Evolutionary conservation across 345 rosid genomes (phyloP).

Genomic region (Salix udensis): DNA sequence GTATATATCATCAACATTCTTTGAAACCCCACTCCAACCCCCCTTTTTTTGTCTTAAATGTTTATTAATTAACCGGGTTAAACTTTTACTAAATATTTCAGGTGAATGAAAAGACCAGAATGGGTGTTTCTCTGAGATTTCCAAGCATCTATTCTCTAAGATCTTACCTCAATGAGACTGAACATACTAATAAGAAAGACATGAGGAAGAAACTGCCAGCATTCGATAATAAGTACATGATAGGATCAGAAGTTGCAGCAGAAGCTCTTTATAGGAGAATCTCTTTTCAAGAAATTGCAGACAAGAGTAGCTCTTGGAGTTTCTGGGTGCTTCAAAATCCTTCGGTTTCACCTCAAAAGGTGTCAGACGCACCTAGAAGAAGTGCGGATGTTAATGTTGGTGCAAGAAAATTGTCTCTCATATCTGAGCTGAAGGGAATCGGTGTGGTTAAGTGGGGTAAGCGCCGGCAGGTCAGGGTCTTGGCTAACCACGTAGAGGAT

Average conservation of each 20-base stretch:
- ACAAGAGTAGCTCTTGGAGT: constrained; percentile 38
- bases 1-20: constrained; percentile 29
- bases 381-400: constrained; percentile 15
- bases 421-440: constrained; percentile 43
- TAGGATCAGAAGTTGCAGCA: constrained; percentile 51
- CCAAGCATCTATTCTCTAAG: constrained; percentile 59
- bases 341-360: constrained; percentile 11
- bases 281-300: constrained; percentile 46
- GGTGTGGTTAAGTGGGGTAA: constrained; percentile 73
- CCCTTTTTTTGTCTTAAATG: background rate
- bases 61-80: background rate
- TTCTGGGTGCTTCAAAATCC: constrained; percentile 52
- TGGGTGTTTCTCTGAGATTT: constrained; percentile 56
- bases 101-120: constrained; percentile 68
- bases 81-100: constrained; percentile 11
- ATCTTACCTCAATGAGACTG: constrained; percentile 41
- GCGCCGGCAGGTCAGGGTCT: constrained; percentile 55
- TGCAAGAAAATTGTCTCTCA: constrained; percentile 41
- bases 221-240: constrained; percentile 59
- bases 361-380: constrained; percentile 15
- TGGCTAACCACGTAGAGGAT: constrained; percentile 10
- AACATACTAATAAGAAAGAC: constrained; percentile 22
- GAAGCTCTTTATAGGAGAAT: constrained; percentile 62
- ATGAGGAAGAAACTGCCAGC: constrained; percentile 45
- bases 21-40: background rate